These are phyloP conservation scores for Chlorella sorokiniana DNA, from an alignment of 139 green algal species.

Conservation along the genomic window DNA sequence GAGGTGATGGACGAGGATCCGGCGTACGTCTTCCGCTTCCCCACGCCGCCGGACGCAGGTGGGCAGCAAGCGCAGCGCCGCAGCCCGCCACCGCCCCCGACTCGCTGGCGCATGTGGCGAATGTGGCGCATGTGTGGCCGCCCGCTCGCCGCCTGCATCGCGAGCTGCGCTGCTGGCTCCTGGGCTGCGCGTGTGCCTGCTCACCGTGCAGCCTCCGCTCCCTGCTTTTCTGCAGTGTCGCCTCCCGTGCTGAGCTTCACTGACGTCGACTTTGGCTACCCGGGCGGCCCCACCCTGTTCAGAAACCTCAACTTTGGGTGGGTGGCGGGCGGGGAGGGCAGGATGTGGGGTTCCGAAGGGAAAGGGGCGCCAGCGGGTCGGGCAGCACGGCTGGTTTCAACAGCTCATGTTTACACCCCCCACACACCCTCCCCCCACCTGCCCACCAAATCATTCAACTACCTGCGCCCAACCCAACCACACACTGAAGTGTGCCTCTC, in stretches of 20 bases:
- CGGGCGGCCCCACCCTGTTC: conserved; percentile 54
- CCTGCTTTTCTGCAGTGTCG: background rate
- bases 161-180: background rate
- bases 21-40: conserved; percentile 80
- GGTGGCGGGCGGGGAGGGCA: background rate
- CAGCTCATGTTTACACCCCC: no score
- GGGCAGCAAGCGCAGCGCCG: background rate
- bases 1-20: conserved; percentile 66
- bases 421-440: no score
- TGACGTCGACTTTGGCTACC: conserved; percentile 44
- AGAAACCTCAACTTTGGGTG: conserved; percentile 59
- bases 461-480: no score
- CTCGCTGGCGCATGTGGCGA: background rate
- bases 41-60: conserved; percentile 43
- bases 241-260: conserved; percentile 39
- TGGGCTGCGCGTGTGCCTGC: background rate
- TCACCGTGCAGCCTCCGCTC: background rate
- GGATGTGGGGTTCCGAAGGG: no score
- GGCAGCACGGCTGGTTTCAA: no score
- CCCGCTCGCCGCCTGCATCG: background rate
- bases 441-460: no score
- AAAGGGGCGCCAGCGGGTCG: no score
- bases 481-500: background rate
- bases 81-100: background rate
- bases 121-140: background rate